Evolutionary conservation across 2,329 filamentous ascomycete genomes (phyloP), one percentile per base, ranked within the genome.

Genomic region (Cladosporium sp.): DNA sequence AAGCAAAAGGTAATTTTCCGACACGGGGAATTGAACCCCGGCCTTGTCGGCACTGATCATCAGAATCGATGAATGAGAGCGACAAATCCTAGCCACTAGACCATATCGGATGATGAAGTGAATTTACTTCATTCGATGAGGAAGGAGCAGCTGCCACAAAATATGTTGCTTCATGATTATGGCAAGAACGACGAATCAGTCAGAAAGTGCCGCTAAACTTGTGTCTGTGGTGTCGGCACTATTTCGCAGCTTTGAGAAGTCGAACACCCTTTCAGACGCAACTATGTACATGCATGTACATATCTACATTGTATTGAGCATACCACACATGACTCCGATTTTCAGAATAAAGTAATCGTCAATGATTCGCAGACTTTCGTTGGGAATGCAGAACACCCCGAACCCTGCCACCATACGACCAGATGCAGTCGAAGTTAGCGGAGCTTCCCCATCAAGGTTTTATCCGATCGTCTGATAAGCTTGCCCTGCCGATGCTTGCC

Each of bases 41-140:
- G 44, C 44, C 44, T 48, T 48, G 44, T 48, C 44, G 44, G 44
- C 19, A 34, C 44, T 48, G 45, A 35, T 48, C 17, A 48, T 48
- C 45, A 8, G 12, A 10, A 12, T 19, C 24, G 45, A 48, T 48
- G 45, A 48, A 2, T 48, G 45, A 48, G 45, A 48, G 45, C 45
- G 45, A 48, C 45, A 48, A 48, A 48, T 48, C 45, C 45, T 48
- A 48, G 45, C 45, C 45, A 48, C 45, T 48, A 48, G 45, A 48
- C 45, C 45, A 48, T 34, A 34, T 48, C 45, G 45, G 45, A 48
- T 48, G 45, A 32, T 48, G 45, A 13, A 22, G 2, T 20, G 45
- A 34, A 20, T 3, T 35, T 12, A 35, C 17, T 48, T 22, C 44
- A 19, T 35, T 48, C 45, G 25, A 32, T 47, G 42, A 32, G 42